A percentile compares a stretch with the other conserved stretches of the same genome.
Evolutionary conservation across 2,329 filamentous ascomycete genomes (phyloP).

Genomic region (Colletotrichum costaricense): DNA sequence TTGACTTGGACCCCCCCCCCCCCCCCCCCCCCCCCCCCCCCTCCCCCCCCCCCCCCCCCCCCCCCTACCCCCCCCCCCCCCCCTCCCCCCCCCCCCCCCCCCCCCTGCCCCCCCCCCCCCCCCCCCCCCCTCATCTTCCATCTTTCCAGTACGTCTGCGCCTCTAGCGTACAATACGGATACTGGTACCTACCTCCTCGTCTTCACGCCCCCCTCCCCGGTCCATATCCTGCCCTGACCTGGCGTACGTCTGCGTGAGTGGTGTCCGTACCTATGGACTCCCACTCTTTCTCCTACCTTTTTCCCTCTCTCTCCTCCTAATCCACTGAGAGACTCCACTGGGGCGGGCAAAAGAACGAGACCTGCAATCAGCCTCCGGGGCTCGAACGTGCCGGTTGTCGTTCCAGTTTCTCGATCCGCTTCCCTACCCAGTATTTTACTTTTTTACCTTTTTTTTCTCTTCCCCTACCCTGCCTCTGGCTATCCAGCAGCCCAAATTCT

Average conservation of each 20-base stretch:
- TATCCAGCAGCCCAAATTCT: background rate
- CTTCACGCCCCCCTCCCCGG: slow-evolving; percentile 2
- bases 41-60: background rate
- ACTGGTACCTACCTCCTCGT: slow-evolving; percentile 5
- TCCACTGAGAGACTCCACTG: slow-evolving; percentile 23
- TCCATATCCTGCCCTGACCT: slow-evolving; percentile 31
- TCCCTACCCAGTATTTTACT: slow-evolving; percentile 28
- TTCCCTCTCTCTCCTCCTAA: slow-evolving; percentile 24
- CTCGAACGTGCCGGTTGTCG: slow-evolving; percentile 35
- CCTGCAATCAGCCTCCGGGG: slow-evolving; percentile 33
- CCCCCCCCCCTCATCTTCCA: background rate
- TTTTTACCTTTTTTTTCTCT: slow-evolving; percentile 22
- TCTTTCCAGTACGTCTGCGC: background rate
- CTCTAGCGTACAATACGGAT: too few species aligned
- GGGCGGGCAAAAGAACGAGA: slow-evolving; percentile 26
- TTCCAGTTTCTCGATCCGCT: slow-evolving; percentile 34
- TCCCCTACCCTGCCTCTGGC: slow-evolving; percentile 10
- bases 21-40: background rate
- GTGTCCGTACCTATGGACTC: background rate
- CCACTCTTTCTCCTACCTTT: slow-evolving; percentile 12
- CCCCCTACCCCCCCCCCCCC: too few species aligned
- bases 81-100: too few species aligned
- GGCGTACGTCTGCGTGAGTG: background rate
- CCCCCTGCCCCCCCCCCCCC: slow-evolving; percentile 24
- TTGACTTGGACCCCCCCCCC: slow-evolving; percentile 7